Base-by-base conservation (phyloP, 2,329 filamentous ascomycete genomes). In the Venturia pyrina region DNA sequence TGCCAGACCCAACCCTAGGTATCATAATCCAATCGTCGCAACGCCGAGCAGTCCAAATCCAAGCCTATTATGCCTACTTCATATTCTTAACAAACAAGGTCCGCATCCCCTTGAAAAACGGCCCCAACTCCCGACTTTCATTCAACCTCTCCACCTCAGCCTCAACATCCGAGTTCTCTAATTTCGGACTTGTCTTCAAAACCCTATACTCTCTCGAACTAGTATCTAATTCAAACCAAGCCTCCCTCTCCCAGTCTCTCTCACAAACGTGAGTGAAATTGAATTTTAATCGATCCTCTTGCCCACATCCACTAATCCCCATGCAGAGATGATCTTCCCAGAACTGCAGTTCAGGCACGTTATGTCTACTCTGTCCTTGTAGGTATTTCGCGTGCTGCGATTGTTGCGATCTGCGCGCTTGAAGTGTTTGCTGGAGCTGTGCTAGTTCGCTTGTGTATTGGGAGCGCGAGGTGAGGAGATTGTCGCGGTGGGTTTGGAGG, bases 311-410 rank as follows among this genome's bases (percentile, higher is more conserved):
- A 74, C 98, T 93, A 73, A 99, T 96, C 68, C 89, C 83, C 74
- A 98, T 77, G 67, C 93, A 93, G 67, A 99, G 80, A 74, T 93
- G 95, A 65, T 89, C 89, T 75, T 96, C 90, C 95, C 95, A 99
- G 75, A 98, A 98, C 70, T 93, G 90, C 59, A 99, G 83, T 79
- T 99, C 95, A 0, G 95, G 95, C 56, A 90, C 85, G 77, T 99
- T 98, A 77, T 93, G 90, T 43, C 91, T 86, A 65, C 89, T 86
- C 78, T 98, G 93, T 1, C 88, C 85, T 71, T 96, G 91, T 46
- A 96, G 81, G 70, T 91, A 87, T 68, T 85, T 83, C 61, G 89
- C 87, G 74, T 90, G 87, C 68, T 85, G 85, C 63, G 86, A 82
- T 77, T 92, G 89, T 15, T 88, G 87, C n/a, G 88, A 87, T 28